Percentiles rank a stretch among this genome's conserved stretches.
These are phyloP conservation scores for Diaporthe destruens DNA, from an alignment of 2,329 filamentous ascomycete species.

Conservation along the genomic window DNA sequence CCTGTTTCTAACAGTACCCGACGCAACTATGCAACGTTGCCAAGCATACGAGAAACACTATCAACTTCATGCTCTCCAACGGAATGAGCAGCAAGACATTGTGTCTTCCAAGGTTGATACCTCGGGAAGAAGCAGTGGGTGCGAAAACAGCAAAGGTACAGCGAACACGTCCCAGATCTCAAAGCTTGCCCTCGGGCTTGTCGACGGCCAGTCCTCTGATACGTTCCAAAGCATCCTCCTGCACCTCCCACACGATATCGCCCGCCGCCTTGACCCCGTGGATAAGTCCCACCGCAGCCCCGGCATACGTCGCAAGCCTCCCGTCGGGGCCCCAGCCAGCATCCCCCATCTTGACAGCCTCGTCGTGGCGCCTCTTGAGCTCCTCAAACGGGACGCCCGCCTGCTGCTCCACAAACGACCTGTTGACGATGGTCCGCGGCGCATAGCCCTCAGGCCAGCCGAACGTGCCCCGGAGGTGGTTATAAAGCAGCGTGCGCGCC, in stretches of 20 bases:
- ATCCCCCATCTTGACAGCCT: conserved; percentile 55
- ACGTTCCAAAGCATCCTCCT: conserved; percentile 47
- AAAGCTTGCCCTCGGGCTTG: conserved; percentile 7
- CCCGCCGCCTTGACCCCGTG: conserved; percentile 54
- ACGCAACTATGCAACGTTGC: no score
- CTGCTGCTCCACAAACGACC: conserved; percentile 53
- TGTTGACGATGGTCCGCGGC: conserved; percentile 56
- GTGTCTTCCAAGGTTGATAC: no score
- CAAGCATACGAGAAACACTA: no score
- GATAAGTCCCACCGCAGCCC: conserved; percentile 60
- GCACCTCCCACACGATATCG: conserved; percentile 53
- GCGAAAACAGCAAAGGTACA: no score
- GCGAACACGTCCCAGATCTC: background rate
- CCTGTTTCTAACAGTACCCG: no score
- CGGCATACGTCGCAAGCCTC: conserved; percentile 63
- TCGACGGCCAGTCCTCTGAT: conserved; percentile 31
- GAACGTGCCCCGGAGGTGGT: conserved; percentile 57
- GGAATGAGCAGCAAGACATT: no score
- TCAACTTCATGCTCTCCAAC: no score
- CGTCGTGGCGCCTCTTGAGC: conserved; percentile 57
- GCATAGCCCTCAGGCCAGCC: conserved; percentile 58
- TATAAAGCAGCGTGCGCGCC: conserved; percentile 58
- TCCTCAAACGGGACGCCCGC: conserved; percentile 57
- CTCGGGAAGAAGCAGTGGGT: no score
- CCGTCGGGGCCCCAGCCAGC: conserved; percentile 61